Evolutionary conservation across 2,329 filamentous ascomycete genomes (phyloP).

Genomic region (Cladosporium sp.): DNA sequence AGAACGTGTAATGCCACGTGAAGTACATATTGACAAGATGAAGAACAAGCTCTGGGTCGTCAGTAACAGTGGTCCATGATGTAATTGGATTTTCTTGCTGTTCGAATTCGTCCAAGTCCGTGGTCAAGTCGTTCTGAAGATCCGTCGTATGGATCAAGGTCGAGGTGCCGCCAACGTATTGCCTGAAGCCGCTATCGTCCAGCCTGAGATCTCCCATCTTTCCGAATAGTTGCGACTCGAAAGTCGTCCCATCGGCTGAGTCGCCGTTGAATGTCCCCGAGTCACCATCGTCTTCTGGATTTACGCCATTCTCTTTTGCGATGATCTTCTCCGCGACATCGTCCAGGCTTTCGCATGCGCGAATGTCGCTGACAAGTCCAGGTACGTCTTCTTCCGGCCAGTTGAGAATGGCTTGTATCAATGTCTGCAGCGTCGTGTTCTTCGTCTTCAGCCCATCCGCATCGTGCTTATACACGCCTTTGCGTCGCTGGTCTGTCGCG

Average conservation of each 20-base stretch:
- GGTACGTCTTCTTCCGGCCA: constrained; percentile 84
- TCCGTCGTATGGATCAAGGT: constrained; percentile 80
- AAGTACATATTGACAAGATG: constrained; percentile 98
- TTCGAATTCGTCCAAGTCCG: constrained; percentile 47
- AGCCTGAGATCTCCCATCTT: constrained; percentile 92
- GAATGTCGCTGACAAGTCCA: constrained; percentile 79
- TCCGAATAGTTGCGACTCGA: constrained; percentile 81
- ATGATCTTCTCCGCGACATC: constrained; percentile 63
- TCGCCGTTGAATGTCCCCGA: constrained; percentile 41
- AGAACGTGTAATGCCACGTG: constrained; percentile 96
- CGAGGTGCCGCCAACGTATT: constrained; percentile 92
- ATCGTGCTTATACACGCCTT: constrained; percentile 96
- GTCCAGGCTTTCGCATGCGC: constrained; percentile 77
- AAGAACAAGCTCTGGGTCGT: constrained; percentile 74
- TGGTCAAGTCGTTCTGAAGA: constrained; percentile 43
- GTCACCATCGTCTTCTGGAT: constrained; percentile 48
- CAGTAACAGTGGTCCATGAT: constrained; percentile 86
- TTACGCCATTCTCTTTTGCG: constrained; percentile 53
- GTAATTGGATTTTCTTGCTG: constrained; percentile 69
- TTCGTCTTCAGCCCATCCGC: constrained; percentile 83
- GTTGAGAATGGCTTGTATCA: constrained; percentile 90
- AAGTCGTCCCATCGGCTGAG: constrained; percentile 37
- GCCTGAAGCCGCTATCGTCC: constrained; percentile 75
- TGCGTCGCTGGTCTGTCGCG: constrained; percentile 81
- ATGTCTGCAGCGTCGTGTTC: constrained; percentile 84